Evolutionary conservation across 1,284 basidiomycete species (phyloP).

Genomic region (Calocybe gambosa): DNA sequence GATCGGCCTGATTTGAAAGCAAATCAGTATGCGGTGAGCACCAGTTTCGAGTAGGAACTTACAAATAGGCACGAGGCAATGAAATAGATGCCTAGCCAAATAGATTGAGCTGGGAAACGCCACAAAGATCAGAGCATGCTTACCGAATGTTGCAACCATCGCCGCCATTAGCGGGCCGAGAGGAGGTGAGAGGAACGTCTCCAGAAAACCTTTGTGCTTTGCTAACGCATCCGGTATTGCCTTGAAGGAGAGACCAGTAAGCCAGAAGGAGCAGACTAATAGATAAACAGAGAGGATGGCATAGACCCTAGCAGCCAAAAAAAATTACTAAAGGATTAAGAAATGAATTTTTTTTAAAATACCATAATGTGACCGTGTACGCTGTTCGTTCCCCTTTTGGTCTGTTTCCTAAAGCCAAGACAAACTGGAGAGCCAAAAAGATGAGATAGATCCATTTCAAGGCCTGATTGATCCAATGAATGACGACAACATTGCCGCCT

Average conservation of each 20-base stretch:
- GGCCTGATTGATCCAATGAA: slow-evolving; percentile 71
- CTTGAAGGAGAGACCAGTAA: slow-evolving; percentile 63
- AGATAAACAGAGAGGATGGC: slow-evolving; percentile 64
- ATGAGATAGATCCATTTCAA: slow-evolving; percentile 74
- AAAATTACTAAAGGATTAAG: background rate
- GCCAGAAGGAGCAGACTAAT: slow-evolving; percentile 65
- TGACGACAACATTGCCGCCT: slow-evolving; percentile 43
- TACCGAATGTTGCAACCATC: slow-evolving; percentile 69
- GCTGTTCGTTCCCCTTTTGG: slow-evolving; percentile 78
- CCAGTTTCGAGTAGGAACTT: slow-evolving; percentile 22
- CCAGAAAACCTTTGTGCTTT: slow-evolving; percentile 32
- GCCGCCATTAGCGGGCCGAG: slow-evolving; percentile 73
- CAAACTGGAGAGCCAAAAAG: slow-evolving; percentile 71
- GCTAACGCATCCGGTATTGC: slow-evolving; percentile 38
- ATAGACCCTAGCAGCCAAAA: slow-evolving; percentile 43
- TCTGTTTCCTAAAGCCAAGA: slow-evolving; percentile 80
- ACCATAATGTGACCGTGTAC: slow-evolving; percentile 70
- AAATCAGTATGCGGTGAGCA: background rate
- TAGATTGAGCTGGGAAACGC: slow-evolving; percentile 27
- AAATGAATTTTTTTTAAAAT: slow-evolving; percentile 12
- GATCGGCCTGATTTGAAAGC: slow-evolving; percentile 53
- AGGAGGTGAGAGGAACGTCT: slow-evolving; percentile 54
- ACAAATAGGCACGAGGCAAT: slow-evolving; percentile 75
- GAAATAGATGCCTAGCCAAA: slow-evolving; percentile 51
- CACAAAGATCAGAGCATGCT: slow-evolving; percentile 29